Evolutionary conservation across 1,284 basidiomycete species (phyloP).

Genomic region (Malassezia restricta): DNA sequence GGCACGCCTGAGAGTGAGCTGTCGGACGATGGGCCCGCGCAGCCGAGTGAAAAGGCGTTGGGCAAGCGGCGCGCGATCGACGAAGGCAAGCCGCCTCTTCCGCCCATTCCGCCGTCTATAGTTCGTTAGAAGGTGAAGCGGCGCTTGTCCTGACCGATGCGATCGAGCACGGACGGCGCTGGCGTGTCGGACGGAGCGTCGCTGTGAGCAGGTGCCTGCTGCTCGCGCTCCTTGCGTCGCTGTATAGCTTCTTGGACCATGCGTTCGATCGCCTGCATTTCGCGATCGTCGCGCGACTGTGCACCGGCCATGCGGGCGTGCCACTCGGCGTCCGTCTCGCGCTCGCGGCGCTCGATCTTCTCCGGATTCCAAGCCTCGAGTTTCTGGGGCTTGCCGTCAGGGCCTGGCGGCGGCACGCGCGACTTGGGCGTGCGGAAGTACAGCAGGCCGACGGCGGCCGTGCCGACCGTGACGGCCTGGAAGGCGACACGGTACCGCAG

Average conservation of each 20-base stretch:
- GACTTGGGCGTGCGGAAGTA: constrained; percentile 22
- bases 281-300: constrained; percentile 9
- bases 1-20: neutral
- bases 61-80: constrained; percentile 16
- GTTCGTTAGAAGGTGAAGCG: constrained; percentile 2
- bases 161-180: neutral
- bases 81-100: neutral
- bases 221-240: constrained; percentile 3
- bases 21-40: neutral
- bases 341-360: constrained; percentile 1
- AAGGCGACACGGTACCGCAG: constrained; percentile 43
- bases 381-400: constrained; percentile 12
- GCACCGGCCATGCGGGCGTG: constrained; percentile 2
- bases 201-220: neutral
- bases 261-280: constrained; percentile 4
- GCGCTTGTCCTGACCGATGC: constrained; percentile 15
- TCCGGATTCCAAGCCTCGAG: constrained; percentile 12
- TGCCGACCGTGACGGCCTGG: constrained; percentile 40
- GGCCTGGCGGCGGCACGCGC: constrained; percentile 17
- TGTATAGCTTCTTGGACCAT: constrained; percentile 9
- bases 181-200: neutral
- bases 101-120: neutral
- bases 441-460: constrained; percentile 32
- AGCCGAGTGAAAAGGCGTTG: constrained; percentile 11
- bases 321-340: constrained; percentile 3